Evolutionary conservation across 441 rosid genomes (phyloP).

Genomic region (Pelargonium fulgidum): DNA sequence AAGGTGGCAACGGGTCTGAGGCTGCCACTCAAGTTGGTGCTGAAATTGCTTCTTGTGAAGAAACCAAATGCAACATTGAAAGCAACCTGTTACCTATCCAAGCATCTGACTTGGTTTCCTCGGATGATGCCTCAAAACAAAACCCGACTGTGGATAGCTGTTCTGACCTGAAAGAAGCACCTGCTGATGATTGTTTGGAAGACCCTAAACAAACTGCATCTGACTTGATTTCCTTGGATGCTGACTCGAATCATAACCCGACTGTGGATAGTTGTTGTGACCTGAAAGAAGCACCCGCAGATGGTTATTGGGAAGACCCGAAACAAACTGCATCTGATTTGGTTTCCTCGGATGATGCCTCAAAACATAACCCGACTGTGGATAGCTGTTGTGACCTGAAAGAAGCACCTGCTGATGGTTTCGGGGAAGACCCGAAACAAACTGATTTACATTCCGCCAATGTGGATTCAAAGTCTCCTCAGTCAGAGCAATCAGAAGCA

Average conservation of each 20-base stretch:
- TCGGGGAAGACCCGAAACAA: no score
- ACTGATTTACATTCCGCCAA: no score
- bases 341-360: background rate
- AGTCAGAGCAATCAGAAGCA: background rate
- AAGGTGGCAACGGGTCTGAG: no score
- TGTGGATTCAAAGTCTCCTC: no score
- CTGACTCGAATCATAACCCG: background rate
- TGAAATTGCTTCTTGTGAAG: no score
- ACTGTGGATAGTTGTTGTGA: slow-evolving; percentile 8
- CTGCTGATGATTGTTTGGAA: background rate
- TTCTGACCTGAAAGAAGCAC: background rate
- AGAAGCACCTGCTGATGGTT: background rate
- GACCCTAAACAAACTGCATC: no score
- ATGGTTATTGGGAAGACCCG: slow-evolving; percentile 10
- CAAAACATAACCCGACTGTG: no score
- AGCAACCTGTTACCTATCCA: no score
- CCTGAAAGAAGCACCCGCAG: background rate
- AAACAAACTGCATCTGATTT: slow-evolving; percentile 4
- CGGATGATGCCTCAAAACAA: background rate
- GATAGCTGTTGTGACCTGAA: background rate
- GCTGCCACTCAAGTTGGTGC: no score
- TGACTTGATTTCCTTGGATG: no score
- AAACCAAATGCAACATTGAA: no score
- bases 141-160: no score
- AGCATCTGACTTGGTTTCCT: background rate